A percentile compares a stretch with the other conserved stretches of the same genome.
phyloP scores from a whole-genome alignment of 2,329 filamentous ascomycete species.

The Fusarium protoensiforme region DNA sequence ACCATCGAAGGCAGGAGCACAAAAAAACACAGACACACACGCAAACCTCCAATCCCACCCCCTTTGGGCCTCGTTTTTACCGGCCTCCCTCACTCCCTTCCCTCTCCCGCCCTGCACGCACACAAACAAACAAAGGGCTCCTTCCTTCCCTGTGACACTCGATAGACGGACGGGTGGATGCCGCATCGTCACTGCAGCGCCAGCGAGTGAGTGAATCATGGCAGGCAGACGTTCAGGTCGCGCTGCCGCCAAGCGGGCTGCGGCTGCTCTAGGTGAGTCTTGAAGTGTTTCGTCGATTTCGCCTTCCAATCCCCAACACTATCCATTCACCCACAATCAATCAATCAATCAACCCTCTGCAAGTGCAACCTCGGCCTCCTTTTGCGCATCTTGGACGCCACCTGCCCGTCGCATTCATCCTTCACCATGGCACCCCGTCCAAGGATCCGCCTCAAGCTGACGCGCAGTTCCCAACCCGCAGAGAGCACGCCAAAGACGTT shows the following conservation, averaged over 20 bases:
- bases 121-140: neutral
- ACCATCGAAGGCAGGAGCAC: constrained; percentile 9
- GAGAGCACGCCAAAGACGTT: constrained; percentile 57
- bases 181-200: neutral
- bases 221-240: constrained; percentile 62
- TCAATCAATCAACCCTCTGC: neutral
- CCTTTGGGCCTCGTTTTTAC: constrained; percentile 13
- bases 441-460: constrained; percentile 49
- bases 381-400: neutral
- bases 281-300: constrained; percentile 10
- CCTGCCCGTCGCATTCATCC: neutral
- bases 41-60: constrained; percentile 1
- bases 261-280: constrained; percentile 63
- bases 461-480: constrained; percentile 45
- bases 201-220: constrained; percentile 35
- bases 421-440: constrained; percentile 41
- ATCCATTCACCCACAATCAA: constrained; percentile 8
- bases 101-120: neutral
- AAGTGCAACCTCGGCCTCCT: neutral
- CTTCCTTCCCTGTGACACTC: constrained; percentile 23
- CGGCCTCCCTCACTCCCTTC: constrained; percentile 2
- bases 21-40: constrained; percentile 17
- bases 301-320: neutral
- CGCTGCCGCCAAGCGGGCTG: constrained; percentile 64
- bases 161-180: constrained; percentile 26